Evolutionary conservation across 2,329 filamentous ascomycete species (phyloP).

Genomic region (Monilinia fructicola): DNA sequence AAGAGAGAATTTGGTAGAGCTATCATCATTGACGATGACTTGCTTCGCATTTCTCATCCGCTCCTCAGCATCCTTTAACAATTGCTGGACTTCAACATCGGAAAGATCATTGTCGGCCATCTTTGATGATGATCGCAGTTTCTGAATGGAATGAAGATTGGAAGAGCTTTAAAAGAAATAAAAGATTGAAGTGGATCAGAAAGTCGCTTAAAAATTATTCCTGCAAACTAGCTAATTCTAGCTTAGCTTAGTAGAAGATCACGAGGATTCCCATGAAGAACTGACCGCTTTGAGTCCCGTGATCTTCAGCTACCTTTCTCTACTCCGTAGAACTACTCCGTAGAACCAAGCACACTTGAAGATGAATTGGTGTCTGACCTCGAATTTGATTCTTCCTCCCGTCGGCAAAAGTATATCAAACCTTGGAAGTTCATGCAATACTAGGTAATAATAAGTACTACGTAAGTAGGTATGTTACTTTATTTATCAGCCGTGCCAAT

Average conservation of each 20-base stretch:
- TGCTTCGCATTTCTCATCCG: conserved; percentile 49
- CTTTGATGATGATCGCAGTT: conserved; percentile 16
- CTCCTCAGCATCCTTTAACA: conserved; percentile 62
- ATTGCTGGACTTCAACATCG: conserved; percentile 62
- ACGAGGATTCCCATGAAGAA: background rate
- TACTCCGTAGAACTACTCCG: too few species aligned
- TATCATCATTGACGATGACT: conserved; percentile 19
- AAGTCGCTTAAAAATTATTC: conserved; percentile 21
- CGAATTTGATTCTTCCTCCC: background rate
- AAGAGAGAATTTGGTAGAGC: conserved; percentile 25
- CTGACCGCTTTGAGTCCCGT: background rate
- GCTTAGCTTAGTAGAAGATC: background rate
- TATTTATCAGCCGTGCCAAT: background rate
- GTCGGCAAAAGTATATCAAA: background rate
- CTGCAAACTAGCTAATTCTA: background rate
- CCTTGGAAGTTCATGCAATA: background rate
- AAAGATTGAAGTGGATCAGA: conserved; percentile 17
- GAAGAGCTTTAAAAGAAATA: conserved; percentile 10
- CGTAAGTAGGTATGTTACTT: background rate
- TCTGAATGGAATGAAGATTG: conserved; percentile 6
- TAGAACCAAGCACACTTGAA: background rate
- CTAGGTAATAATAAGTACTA: background rate
- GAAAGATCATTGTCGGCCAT: conserved; percentile 50
- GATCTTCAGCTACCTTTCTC: background rate
- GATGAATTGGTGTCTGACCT: background rate